Conservation (phyloP, 805 yeast genomes). For the Saccharomyces kudriavzevii region DNA sequence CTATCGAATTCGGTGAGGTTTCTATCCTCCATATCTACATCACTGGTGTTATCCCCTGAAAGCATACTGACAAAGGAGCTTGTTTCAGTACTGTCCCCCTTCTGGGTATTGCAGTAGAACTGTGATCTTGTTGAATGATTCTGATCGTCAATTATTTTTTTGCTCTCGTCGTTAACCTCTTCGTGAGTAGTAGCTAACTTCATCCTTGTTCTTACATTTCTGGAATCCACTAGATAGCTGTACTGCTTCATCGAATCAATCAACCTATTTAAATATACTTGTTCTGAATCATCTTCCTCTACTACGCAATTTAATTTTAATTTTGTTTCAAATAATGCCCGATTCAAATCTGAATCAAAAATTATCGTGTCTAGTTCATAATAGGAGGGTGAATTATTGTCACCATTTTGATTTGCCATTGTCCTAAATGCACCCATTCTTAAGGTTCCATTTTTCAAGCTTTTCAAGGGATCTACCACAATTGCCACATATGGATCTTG, state of each 20-base stretch:
- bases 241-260: constrained; percentile 22
- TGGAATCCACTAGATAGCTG: constrained; percentile 7
- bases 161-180: not conserved
- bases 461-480: constrained; percentile 76
- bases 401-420: constrained; percentile 33
- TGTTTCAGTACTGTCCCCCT: constrained; percentile 5
- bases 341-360: constrained; percentile 19
- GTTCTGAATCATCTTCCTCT: constrained; percentile 6
- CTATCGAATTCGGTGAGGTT: constrained; percentile 20
- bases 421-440: constrained; percentile 90
- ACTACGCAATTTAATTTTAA: constrained; percentile 7
- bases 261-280: constrained; percentile 11
- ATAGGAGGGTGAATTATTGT: constrained; percentile 4
- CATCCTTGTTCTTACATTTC: constrained; percentile 3
- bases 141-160: not conserved
- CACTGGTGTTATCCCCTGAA: constrained; percentile 17
- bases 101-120: not conserved
- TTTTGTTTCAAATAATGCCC: constrained; percentile 6
- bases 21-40: constrained; percentile 21
- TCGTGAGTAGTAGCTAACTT: constrained; percentile 2
- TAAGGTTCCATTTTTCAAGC: constrained; percentile 52
- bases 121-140: not conserved
- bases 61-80: constrained; percentile 13
- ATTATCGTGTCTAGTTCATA: constrained; percentile 18
- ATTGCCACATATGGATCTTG: constrained; percentile 90